Evolutionary conservation across 1,284 basidiomycete species (phyloP).

Genomic region (Ceratobasidium sp.): DNA sequence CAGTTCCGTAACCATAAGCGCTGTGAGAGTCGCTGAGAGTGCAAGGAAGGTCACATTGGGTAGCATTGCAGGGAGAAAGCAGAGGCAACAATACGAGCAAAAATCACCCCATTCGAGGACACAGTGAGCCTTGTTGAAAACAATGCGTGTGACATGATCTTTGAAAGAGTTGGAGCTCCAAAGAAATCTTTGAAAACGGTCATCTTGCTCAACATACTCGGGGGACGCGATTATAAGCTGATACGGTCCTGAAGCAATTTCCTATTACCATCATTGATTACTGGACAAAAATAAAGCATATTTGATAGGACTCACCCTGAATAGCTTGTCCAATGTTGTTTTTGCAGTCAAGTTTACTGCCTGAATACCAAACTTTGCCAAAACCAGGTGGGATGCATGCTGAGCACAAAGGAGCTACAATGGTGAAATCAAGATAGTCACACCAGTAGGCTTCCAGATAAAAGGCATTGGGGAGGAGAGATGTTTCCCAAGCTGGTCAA

Average conservation of each 20-base stretch:
- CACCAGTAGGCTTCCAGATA: background rate
- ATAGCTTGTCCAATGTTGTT: conserved; percentile 1
- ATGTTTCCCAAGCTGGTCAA: background rate
- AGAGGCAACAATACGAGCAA: background rate
- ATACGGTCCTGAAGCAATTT: background rate
- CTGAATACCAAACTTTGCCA: background rate
- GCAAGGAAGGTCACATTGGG: background rate
- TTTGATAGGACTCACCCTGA: background rate
- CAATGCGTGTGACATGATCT: background rate
- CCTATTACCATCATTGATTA: background rate
- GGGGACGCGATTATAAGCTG: background rate
- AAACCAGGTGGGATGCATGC: background rate
- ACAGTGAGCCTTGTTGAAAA: conserved; percentile 29
- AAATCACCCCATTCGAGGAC: conserved; percentile 23
- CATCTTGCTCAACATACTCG: background rate
- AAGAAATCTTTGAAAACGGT: background rate
- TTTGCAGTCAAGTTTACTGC: conserved; percentile 17
- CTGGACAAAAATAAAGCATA: background rate
- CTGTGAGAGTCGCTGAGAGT: background rate
- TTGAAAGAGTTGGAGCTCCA: conserved; percentile 5
- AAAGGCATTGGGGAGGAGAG: conserved; percentile 30
- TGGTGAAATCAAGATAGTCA: conserved; percentile 26
- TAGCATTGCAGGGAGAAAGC: conserved; percentile 4
- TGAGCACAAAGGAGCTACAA: conserved; percentile 18
- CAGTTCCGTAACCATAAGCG: background rate